These are phyloP conservation scores for Leptoxyphium fumago DNA, from an alignment of 2,329 filamentous ascomycete species.

Conservation along the genomic window DNA sequence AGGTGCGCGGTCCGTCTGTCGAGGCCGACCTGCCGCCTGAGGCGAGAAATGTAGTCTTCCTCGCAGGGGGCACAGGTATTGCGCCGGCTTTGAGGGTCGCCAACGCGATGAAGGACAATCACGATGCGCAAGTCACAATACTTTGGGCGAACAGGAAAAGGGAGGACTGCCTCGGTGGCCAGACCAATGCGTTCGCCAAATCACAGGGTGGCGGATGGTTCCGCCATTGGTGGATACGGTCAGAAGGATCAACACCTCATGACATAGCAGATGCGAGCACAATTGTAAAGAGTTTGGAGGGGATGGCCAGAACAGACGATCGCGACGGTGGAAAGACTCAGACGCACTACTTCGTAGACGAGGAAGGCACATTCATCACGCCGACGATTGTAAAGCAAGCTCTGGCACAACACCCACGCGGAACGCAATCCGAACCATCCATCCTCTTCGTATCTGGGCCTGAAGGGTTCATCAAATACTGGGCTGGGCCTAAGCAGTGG, in stretches of 20 bases:
- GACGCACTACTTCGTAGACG: constrained; percentile 69
- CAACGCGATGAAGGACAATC: constrained; percentile 36
- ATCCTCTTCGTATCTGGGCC: constrained; percentile 74
- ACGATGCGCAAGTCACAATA: constrained; percentile 42
- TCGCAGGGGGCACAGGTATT: constrained; percentile 87
- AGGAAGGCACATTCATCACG: constrained; percentile 53
- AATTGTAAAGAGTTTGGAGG: constrained; percentile 48
- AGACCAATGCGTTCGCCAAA: constrained; percentile 31
- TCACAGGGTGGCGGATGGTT: constrained; percentile 1
- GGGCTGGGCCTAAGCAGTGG: constrained; percentile 71
- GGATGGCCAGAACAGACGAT: constrained; percentile 34
- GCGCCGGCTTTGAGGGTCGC: constrained; percentile 77
- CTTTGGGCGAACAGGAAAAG: constrained; percentile 65
- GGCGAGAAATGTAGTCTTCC: constrained; percentile 53
- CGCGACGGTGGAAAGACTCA: constrained; percentile 29
- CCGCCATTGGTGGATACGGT: constrained; percentile 7
- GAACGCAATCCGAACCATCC: constrained; percentile 12
- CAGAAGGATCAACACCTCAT: constrained; percentile 1
- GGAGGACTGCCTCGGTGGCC: constrained; percentile 50
- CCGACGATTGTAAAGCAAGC: constrained; percentile 21
- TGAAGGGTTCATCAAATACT: constrained; percentile 71
- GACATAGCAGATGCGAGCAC: constrained; percentile 24
- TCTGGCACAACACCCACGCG: constrained; percentile 11
- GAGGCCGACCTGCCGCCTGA: constrained; percentile 45
- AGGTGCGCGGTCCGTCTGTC: constrained; percentile 63